Evolutionary conservation across 495 filamentous ascomycete genomes (phyloP), one percentile per base, ranked within the genome.

Genomic region (Hypoxylon fuscum): DNA sequence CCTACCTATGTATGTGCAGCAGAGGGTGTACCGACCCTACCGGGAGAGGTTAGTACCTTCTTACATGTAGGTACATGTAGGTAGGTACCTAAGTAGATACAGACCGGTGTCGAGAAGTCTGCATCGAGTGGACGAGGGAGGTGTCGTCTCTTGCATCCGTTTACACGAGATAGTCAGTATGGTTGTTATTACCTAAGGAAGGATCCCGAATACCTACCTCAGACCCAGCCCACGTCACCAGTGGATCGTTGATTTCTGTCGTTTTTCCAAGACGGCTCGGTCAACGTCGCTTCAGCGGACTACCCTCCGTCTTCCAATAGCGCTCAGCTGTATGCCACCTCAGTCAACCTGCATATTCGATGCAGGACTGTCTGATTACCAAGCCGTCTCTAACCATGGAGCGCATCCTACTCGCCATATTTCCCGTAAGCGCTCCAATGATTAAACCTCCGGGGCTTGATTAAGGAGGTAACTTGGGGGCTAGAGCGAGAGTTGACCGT

Each of bases 351-450:
- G 57, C 63, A 61, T 53, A 37, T 53, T 27, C 25, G 3, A 62
- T 60, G 56, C 51, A 52, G 42, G 22, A 12, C 38, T 29, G 9
- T 22, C 35, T 41, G 56, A 56, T 52, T 43, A 41, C 7, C 42
- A n/a, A n/a, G 22, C 42, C 32, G 14, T 55, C 9, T 15, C 23
- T 40, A 20, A 6, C 22, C 29, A 56, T 47, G n/a, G 10, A 51
- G 32, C 34, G 31, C 47, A 48, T 31, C 43, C 41, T 49, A 9
- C 31, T 58, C 47, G 34, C 18, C 32, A 31, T 22, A 23, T 15
- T 45, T 51, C 40, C 37, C 15, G 20, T 38, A 62, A 31, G 45
- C 63, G 47, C 53, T 49, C 63, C 53, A 62, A 58, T 66, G 22
- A n/a, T 18, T 31, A 14, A 18, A 15, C 22, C 1, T 42, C 48